Evolutionary conservation across 805 yeast genomes (phyloP), one percentile per base, ranked within the genome.

Genomic region (Candida yuanshanica): DNA sequence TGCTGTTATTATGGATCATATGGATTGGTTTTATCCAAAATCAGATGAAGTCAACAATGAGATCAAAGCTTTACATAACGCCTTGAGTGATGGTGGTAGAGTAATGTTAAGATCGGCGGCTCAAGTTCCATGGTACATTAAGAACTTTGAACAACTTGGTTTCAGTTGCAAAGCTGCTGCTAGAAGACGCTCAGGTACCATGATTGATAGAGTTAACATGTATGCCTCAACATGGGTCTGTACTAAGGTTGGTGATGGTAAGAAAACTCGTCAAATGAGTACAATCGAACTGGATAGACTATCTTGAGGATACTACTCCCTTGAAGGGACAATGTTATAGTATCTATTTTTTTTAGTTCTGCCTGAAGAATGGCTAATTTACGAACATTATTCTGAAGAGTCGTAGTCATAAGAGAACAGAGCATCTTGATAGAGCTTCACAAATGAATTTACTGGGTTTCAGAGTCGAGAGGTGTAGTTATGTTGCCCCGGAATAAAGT

Each of bases 171-270:
- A 72, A 42, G 74, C 91, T 12, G 91, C 82, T 16, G 90, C 81
- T 13, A 69, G 80, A 18, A 74, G 95, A 62, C 59, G 64, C 39
- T 61, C 80, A 17, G 86, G 86, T 8, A 64, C 68, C 41, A 69
- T 83, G 43, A 85, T 85, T 58, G 95, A 85, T 59, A 71, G 95
- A 49, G 83, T 79, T 48, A 85, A 86, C 62, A 85, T 85, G 95
- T 85, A 85, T 58, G 93, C 95, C 4, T 82, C 91, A 3, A 84
- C 95, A 2, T 85, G 95, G 95, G 77, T 86, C 16, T 82, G 90
- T 59, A 79, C 81, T 22, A 83, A 83, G 57, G 45, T 34, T 10
- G 27, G 35, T 3, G 12, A 17, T 7, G 17, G 7, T n/a, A 20
- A 45, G 43, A 48, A 50, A 41, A 52, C 46, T 7, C 51, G 56